phyloP scores from a whole-genome alignment of 2,329 filamentous ascomycete genomes.

The Calonectria pauciramosa region DNA sequence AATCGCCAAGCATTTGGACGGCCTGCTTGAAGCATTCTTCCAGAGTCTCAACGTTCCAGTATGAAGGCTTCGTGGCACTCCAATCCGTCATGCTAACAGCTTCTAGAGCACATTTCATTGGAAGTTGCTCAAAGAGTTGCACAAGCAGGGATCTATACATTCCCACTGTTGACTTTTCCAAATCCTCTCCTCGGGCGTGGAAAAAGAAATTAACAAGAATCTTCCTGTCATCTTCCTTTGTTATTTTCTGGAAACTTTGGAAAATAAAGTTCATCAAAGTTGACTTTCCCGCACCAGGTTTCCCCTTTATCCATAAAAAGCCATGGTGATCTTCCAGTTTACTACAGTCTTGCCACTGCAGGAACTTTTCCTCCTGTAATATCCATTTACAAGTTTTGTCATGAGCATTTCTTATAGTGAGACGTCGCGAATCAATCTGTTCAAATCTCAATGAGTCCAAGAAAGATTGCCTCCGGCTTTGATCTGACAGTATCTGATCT shows the following conservation, averaged over 20 bases:
- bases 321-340: constrained; percentile 48
- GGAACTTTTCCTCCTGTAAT: constrained; percentile 48
- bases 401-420: constrained; percentile 54
- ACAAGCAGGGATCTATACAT: constrained; percentile 64
- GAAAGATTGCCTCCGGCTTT: not conserved
- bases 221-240: constrained; percentile 12
- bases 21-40: not conserved
- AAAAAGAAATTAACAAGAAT: constrained; percentile 62
- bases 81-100: not conserved
- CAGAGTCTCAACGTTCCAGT: not conserved
- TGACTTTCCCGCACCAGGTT: not conserved
- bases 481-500: not conserved
- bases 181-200: constrained; percentile 57
- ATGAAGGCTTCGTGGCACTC: not conserved
- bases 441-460: constrained; percentile 53
- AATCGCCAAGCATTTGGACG: not conserved
- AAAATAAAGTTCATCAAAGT: constrained; percentile 55
- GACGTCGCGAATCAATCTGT: constrained; percentile 54
- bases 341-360: constrained; percentile 51
- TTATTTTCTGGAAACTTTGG: constrained; percentile 19
- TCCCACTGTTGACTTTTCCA: constrained; percentile 61
- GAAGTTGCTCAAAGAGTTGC: constrained; percentile 56
- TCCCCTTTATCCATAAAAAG: constrained; percentile 50
- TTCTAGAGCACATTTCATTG: constrained; percentile 52
- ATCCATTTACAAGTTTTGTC: constrained; percentile 59